Evolutionary conservation across 768 basidiomycete species (phyloP).

Genomic region (Pisolithus orientalis): DNA sequence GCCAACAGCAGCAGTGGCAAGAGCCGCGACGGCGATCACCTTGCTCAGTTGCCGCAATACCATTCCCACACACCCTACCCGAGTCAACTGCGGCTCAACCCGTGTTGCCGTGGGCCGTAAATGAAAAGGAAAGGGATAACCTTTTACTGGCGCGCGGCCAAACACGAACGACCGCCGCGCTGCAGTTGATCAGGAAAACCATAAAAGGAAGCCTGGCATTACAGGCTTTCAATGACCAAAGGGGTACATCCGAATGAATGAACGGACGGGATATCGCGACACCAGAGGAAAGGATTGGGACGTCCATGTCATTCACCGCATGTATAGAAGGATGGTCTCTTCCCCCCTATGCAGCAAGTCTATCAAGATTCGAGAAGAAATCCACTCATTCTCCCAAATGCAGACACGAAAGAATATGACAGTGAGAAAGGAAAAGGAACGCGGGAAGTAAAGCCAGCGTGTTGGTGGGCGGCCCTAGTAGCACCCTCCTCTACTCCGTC

Average conservation of each 20-base stretch:
- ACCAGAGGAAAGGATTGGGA: neutral
- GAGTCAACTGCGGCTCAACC: no score
- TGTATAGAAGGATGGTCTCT: neutral
- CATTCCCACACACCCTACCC: no score
- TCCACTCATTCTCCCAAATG: neutral
- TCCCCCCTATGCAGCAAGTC: neutral
- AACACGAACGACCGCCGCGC: no score
- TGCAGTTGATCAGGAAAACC: no score
- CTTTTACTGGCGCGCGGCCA: no score
- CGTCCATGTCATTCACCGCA: neutral
- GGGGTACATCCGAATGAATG: neutral
- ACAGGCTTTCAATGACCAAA: neutral
- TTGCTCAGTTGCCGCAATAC: neutral
- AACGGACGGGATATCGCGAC: neutral
- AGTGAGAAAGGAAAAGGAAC: neutral
- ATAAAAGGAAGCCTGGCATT: neutral
- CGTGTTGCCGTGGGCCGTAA: no score
- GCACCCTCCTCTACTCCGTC: neutral
- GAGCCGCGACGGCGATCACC: neutral
- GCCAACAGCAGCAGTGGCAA: neutral
- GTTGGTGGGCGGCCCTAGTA: neutral
- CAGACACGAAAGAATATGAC: neutral
- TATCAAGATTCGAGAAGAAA: neutral
- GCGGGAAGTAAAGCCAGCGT: neutral
- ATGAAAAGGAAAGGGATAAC: no score